Base-by-base conservation (phyloP, 2,329 filamentous ascomycete genomes). In the Spiromastix sp. region DNA sequence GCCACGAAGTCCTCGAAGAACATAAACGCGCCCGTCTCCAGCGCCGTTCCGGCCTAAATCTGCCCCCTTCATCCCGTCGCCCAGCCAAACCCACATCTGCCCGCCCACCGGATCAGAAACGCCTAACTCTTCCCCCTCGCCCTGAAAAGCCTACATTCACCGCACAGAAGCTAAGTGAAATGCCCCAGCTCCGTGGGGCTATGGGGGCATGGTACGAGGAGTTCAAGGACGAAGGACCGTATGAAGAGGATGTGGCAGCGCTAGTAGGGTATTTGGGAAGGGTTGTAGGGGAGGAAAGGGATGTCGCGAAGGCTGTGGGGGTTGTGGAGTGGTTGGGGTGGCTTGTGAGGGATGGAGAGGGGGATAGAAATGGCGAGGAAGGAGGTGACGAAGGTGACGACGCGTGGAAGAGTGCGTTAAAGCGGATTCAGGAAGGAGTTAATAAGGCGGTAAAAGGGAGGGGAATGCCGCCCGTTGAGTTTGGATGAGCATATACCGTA, bases 1-100 rank as follows among this genome's bases (percentile, higher is more conserved):
- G 83, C 9, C 67, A 63, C 11, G 87, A 96, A 57, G 70, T 96
- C 5, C 58, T 94, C 2, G 77, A 75, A 13, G 83, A 93, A 48
- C 79, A 87, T 50, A 71, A 69, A 21, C 72, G 71, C 13, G 58
- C 63, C 13, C 74, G 69, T n/a, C 64, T 80, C 13, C 74, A 75
- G 8, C 71, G 75, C 24, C 67, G 61, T 12, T 63, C 70, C 1
- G 68, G 66, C 0, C 55, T 77, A n/a, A 63, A 62, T 33, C 40
- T 71, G 12, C 42, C 42, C 13, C 24, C 30, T 2, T 25, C 36
- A 5, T 31, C 35, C 39, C 52, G 4, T 36, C 46, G 27, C 17
- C 25, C 30, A 9, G 30, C 29, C n/a, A 28, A 28, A 9, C 10
- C 15, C 18, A 17, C 12, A 7, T 12, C 31, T 20, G 9, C 27